phyloP scores from a whole-genome alignment of 768 basidiomycete genomes.

The Xanthoconium stramineum region DNA sequence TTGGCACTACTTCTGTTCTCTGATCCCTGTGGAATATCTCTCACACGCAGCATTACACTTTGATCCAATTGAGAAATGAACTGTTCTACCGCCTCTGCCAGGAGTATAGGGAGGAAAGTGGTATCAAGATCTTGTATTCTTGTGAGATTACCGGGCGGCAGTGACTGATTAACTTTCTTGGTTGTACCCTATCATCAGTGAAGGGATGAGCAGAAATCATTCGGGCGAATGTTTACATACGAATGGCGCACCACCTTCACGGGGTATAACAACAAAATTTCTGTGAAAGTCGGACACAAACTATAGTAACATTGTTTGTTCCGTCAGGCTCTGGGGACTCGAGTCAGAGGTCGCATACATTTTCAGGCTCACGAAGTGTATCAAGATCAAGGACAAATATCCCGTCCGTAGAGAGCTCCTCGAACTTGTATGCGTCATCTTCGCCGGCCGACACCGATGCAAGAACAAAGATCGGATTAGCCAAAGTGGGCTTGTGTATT shows the following conservation, averaged over 20 bases:
- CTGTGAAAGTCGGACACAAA: constrained; percentile 18
- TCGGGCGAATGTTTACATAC: constrained; percentile 15
- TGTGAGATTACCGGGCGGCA: constrained; percentile 46
- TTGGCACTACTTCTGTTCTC: constrained; percentile 42
- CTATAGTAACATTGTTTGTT: constrained; percentile 10
- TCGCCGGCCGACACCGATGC: constrained; percentile 61
- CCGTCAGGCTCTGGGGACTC: background rate
- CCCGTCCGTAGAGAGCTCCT: constrained; percentile 58
- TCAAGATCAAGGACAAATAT: constrained; percentile 55
- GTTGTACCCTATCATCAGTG: constrained; percentile 39
- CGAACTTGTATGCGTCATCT: constrained; percentile 45
- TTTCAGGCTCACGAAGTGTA: constrained; percentile 15
- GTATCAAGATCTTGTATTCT: constrained; percentile 19
- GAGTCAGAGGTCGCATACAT: constrained; percentile 23
- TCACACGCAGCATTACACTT: constrained; percentile 68
- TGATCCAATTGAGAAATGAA: constrained; percentile 54
- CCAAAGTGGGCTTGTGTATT: constrained; percentile 53
- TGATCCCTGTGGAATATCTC: constrained; percentile 58
- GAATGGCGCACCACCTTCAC: constrained; percentile 18
- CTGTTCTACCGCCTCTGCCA: constrained; percentile 40
- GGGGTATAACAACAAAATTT: constrained; percentile 21
- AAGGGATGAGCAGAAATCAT: background rate
- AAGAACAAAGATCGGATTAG: constrained; percentile 54
- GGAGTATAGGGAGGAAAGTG: constrained; percentile 32
- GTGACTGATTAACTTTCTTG: constrained; percentile 41